Base-by-base conservation (phyloP, 345 rosid species). In the Bretschneidera sinensis region DNA sequence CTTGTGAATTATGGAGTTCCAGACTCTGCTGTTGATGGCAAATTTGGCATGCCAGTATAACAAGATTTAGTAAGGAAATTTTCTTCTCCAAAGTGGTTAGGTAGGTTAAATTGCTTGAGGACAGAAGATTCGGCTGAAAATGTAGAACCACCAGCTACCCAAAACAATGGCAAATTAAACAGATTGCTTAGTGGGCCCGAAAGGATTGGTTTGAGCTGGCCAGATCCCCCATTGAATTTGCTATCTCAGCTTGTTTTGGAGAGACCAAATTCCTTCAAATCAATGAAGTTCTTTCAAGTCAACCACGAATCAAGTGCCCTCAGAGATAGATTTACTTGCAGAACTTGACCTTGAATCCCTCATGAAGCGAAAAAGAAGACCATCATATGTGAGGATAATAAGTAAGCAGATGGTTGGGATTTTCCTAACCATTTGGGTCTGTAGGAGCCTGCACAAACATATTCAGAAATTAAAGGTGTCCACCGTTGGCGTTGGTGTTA, bases 371-470 rank as follows among this genome's bases (percentile, higher is more conserved):
- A 89, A 81, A 78, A 79, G 85, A 69, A 70, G 76, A 67, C 60
- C 85, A 31, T 77, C 85, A 17, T 87, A 78, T 76, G 89, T 87
- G 66, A 60, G 95, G 70, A 85, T 92, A 25, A 85, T 83, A 24
- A 92, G 98, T 59, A 92, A 92, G 77, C 95, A 92, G 74, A 89
- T 92, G 98, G 98, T 92, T 47, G 96, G 98, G 59, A 66, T 87
- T 68, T 92, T 87, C 76, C 77, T 89, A 54, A 86, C 95, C 43
- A 68, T 92, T 21, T 92, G 98, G 96, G 96, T 89, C 33, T 83
- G 95, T 16, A 85, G 83, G 73, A 79, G 89, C 79, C 78, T 92
- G 71, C 92, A 97, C 35, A 82, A 79, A 74, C 83, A 85, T 74
- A 89, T 89, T 68, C 94, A 81, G 66, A 87, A 89, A 64, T 58